phyloP scores from a whole-genome alignment of 371 early-diverging fungal species.

The Mortierella sp. region DNA sequence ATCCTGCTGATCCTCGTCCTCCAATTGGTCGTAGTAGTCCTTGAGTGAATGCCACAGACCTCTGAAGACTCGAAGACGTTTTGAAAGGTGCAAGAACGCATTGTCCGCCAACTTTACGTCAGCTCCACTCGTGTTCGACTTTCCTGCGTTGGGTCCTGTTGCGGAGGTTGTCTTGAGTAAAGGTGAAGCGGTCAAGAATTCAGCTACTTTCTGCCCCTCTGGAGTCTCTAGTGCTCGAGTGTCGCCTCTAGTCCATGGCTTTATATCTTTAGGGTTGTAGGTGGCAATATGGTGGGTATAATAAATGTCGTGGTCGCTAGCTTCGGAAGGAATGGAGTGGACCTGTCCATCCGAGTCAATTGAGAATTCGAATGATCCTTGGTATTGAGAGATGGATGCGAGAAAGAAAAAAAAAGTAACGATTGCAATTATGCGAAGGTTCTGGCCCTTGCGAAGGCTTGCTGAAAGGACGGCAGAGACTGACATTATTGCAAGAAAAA shows the following conservation, averaged over 20 bases:
- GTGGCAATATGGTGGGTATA: conserved; percentile 50
- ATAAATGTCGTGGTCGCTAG: conserved; percentile 24
- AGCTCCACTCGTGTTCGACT: conserved; percentile 5
- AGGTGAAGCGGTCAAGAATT: conserved; percentile 22
- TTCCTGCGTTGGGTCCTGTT: background rate
- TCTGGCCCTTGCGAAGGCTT: conserved; percentile 31
- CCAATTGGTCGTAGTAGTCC: conserved; percentile 28
- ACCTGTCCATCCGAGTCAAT: conserved; percentile 53
- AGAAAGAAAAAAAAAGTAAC: conserved; percentile 42
- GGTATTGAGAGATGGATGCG: conserved; percentile 48
- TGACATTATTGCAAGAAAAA: background rate
- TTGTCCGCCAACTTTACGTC: too few species aligned
- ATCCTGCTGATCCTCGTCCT: conserved; percentile 12
- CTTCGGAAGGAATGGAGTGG: conserved; percentile 20
- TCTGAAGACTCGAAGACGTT: conserved; percentile 42
- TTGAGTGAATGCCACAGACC: conserved; percentile 37
- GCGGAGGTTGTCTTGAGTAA: conserved; percentile 7
- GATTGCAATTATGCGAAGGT: conserved; percentile 32
- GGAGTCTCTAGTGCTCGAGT: conserved; percentile 26
- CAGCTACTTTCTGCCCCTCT: conserved; percentile 31
- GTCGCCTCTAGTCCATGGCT: conserved; percentile 46
- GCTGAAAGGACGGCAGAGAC: conserved; percentile 12
- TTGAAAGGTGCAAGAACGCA: conserved; percentile 37
- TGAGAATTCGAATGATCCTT: conserved; percentile 41
- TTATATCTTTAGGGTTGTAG: conserved; percentile 34